Conservation (phyloP, 2,329 filamentous ascomycete genomes). For the Neospermospora avenae region DNA sequence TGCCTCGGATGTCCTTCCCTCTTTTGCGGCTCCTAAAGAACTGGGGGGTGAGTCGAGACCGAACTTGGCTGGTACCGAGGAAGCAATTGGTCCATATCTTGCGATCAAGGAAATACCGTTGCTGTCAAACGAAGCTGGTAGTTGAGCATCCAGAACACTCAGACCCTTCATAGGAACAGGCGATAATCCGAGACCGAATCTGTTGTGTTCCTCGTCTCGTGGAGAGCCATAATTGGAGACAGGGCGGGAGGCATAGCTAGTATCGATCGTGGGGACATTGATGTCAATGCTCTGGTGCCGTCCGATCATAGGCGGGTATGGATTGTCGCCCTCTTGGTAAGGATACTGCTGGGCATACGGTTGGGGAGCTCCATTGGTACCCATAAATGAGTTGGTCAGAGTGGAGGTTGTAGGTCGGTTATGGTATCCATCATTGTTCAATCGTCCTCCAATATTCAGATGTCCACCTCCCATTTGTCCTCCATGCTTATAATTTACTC, state of each 20-base stretch:
- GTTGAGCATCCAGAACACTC: conserved; percentile 89
- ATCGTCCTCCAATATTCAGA: conserved; percentile 62
- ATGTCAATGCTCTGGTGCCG: conserved; percentile 51
- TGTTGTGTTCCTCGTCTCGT: conserved; percentile 60
- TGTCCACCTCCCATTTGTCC: conserved; percentile 51
- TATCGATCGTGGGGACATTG: conserved; percentile 49
- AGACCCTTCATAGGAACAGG: conserved; percentile 68
- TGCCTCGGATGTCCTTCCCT: conserved; percentile 58
- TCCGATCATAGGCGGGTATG: conserved; percentile 40
- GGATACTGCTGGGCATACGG: conserved; percentile 38
- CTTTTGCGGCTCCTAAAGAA: conserved; percentile 62
- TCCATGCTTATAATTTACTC: conserved; percentile 73
- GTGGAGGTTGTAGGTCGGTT: conserved; percentile 69
- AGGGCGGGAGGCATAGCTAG: conserved; percentile 48
- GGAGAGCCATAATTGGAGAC: conserved; percentile 76
- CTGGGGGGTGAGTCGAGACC: conserved; percentile 81
- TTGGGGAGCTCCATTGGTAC: conserved; percentile 49
- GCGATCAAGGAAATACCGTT: conserved; percentile 92
- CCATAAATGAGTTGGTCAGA: conserved; percentile 71
- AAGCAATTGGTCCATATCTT: conserved; percentile 83
- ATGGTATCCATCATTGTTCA: conserved; percentile 62
- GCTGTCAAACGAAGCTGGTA: conserved; percentile 94
- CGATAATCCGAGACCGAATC: conserved; percentile 72
- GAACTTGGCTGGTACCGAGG: conserved; percentile 89
- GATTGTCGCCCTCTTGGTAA: conserved; percentile 53